Percentiles rank a stretch among this genome's conserved stretches.
phyloP scores from a whole-genome alignment of 2,329 filamentous ascomycete species.

The Aspergillus floridensis region DNA sequence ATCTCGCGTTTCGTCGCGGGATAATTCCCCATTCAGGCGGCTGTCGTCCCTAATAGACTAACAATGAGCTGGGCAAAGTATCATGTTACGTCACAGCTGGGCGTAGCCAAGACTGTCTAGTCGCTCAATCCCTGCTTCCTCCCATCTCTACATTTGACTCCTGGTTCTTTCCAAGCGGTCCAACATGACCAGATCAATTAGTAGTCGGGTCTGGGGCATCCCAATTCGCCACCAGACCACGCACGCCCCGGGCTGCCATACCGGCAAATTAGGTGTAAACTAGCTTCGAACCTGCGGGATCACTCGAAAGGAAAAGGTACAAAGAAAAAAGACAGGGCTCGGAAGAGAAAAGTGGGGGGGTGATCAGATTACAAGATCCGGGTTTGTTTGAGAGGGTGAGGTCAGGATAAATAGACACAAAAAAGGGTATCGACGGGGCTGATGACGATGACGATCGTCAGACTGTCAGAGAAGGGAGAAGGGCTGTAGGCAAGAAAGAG shows the following conservation, averaged over 20 bases:
- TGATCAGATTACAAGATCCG: slow-evolving; percentile 16
- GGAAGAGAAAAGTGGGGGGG: slow-evolving; percentile 4
- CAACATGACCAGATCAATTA: background rate
- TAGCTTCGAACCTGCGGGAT: slow-evolving; percentile 38
- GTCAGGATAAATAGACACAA: slow-evolving; percentile 20
- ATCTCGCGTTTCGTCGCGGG: no score
- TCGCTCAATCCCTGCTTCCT: no score
- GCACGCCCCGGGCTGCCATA: slow-evolving; percentile 1
- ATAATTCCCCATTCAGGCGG: no score
- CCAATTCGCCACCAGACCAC: slow-evolving; percentile 8
- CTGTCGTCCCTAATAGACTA: no score
- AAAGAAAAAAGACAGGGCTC: background rate
- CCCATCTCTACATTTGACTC: background rate
- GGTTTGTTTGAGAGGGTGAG: background rate
- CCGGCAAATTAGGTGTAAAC: slow-evolving; percentile 16
- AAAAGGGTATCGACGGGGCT: slow-evolving; percentile 33
- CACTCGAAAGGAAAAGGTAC: slow-evolving; percentile 5
- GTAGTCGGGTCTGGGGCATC: background rate
- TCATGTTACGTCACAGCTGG: background rate
- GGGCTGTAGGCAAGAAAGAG: background rate
- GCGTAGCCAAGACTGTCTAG: background rate
- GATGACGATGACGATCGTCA: slow-evolving; percentile 23
- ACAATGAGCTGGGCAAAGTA: no score
- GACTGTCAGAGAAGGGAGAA: background rate
- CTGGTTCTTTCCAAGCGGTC: background rate